phyloP scores from a whole-genome alignment of 805 yeast species.

The Zygosaccharomyces gambellarensis region DNA sequence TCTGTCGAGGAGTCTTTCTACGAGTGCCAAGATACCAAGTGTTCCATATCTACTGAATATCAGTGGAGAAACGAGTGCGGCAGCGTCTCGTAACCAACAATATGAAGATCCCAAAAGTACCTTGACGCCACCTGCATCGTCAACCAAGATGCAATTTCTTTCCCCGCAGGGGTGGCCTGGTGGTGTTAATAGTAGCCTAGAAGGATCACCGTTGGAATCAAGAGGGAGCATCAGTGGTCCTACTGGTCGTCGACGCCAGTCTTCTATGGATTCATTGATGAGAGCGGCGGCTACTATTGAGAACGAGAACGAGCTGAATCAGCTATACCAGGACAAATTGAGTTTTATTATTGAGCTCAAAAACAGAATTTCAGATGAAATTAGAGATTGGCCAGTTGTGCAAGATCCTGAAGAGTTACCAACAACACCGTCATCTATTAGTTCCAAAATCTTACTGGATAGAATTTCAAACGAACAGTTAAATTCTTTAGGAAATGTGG shows the following conservation, averaged over 20 bases:
- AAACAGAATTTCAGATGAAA: conserved; percentile 11
- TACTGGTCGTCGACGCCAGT: conserved; percentile 9
- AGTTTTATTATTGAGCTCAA: conserved; percentile 15
- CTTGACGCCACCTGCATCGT: conserved; percentile 10
- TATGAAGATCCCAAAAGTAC: conserved; percentile 6
- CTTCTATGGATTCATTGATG: conserved; percentile 25
- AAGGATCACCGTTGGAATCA: conserved; percentile 4
- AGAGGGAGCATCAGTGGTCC: neutral
- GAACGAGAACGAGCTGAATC: conserved; percentile 9
- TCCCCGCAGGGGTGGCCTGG: conserved; percentile 8
- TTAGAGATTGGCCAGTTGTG: conserved; percentile 16
- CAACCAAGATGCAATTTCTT: conserved; percentile 7
- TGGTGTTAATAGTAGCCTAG: conserved; percentile 1
- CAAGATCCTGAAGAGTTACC: conserved; percentile 3
- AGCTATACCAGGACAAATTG: conserved; percentile 15
- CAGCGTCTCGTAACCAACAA: neutral
- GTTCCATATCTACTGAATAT: conserved; percentile 13
- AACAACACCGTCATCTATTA: neutral
- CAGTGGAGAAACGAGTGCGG: neutral
- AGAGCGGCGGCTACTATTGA: conserved; percentile 21
- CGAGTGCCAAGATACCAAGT: conserved; percentile 7
- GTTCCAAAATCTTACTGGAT: conserved; percentile 5
- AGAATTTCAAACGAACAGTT: conserved; percentile 8
- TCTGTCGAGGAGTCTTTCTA: conserved; percentile 7
- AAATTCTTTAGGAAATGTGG: conserved; percentile 8